Percentiles rank a stretch among this genome's conserved stretches.
Evolutionary conservation across 352 stramenopile genomes (phyloP).

Genomic region (Ophiocytium majus): DNA sequence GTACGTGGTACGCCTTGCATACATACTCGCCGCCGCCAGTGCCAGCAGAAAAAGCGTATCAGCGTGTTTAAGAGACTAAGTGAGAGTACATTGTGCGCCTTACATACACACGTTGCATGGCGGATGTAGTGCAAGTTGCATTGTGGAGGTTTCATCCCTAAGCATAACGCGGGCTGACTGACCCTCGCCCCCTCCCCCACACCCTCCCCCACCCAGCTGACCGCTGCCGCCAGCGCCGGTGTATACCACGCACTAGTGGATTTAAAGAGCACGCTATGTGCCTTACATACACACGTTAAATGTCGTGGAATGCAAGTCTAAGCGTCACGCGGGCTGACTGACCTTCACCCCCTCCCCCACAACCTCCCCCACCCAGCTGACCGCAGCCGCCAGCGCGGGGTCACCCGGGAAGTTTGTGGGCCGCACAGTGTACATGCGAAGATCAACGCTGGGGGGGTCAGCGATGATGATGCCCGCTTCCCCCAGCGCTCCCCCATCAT

Average conservation of each 20-base stretch:
- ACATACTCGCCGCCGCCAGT: no score
- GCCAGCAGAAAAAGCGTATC: no score
- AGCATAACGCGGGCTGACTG: no score
- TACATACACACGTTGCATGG: background rate
- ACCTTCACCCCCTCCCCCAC: slow-evolving; percentile 13
- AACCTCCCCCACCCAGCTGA: background rate
- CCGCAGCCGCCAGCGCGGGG: background rate
- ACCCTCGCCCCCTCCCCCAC: slow-evolving; percentile 1
- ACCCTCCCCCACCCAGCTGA: background rate
- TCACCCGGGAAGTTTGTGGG: background rate
- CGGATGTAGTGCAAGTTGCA: no score
- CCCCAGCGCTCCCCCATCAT: background rate
- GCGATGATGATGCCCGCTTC: background rate
- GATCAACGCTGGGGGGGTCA: background rate
- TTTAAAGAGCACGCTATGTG: background rate
- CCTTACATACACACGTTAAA: background rate
- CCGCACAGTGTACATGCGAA: background rate
- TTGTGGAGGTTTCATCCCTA: no score
- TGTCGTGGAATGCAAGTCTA: no score
- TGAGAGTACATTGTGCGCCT: background rate
- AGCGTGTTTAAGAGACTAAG: no score
- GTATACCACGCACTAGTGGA: no score
- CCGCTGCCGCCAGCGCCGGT: background rate
- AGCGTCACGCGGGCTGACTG: no score
- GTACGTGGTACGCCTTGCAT: no score